These are phyloP conservation scores for Phytophthora sansomeana DNA, from an alignment of 352 stramenopile genomes.

Conservation along the genomic window DNA sequence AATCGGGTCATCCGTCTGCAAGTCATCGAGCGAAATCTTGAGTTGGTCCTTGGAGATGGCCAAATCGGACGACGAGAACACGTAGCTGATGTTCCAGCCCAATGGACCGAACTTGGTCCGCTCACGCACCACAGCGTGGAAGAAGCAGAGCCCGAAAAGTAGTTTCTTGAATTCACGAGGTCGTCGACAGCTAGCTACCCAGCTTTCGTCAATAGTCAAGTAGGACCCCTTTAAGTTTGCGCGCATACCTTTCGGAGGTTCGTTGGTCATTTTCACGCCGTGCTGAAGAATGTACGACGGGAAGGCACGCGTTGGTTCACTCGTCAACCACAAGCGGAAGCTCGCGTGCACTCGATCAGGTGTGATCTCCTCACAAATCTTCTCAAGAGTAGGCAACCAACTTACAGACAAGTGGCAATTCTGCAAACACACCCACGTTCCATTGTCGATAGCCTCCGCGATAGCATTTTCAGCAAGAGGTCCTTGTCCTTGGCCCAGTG, in stretches of 20 bases:
- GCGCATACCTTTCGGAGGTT: constrained; percentile 94
- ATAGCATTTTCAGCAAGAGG: constrained; percentile 93
- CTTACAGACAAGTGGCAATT: constrained; percentile 96
- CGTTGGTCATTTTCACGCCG: constrained; percentile 96
- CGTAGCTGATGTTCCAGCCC: constrained; percentile 92
- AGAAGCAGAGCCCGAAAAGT: constrained; percentile 92
- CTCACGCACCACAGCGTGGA: constrained; percentile 90
- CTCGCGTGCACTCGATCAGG: constrained; percentile 91
- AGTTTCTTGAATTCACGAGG: constrained; percentile 85
- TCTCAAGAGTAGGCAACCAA: constrained; percentile 95
- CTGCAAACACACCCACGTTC: constrained; percentile 95
- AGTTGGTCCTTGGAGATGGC: constrained; percentile 90
- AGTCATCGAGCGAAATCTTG: constrained; percentile 83
- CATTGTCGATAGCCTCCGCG: constrained; percentile 92
- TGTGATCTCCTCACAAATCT: constrained; percentile 94
- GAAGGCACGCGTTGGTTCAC: constrained; percentile 93
- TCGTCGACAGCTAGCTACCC: constrained; percentile 72
- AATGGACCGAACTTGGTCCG: constrained; percentile 87
- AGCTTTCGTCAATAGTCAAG: constrained; percentile 79
- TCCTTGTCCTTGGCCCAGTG: constrained; percentile 94
- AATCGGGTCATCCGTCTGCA: constrained; percentile 65
- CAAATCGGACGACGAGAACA: constrained; percentile 85
- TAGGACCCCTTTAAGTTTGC: constrained; percentile 95
- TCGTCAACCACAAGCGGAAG: constrained; percentile 96
- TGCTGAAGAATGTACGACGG: constrained; percentile 95